Percentiles rank a stretch among this genome's conserved stretches.
These are phyloP conservation scores for Blastobotrys capitulatus DNA, from an alignment of 1,139 yeast genomes.

Conservation along the genomic window DNA sequence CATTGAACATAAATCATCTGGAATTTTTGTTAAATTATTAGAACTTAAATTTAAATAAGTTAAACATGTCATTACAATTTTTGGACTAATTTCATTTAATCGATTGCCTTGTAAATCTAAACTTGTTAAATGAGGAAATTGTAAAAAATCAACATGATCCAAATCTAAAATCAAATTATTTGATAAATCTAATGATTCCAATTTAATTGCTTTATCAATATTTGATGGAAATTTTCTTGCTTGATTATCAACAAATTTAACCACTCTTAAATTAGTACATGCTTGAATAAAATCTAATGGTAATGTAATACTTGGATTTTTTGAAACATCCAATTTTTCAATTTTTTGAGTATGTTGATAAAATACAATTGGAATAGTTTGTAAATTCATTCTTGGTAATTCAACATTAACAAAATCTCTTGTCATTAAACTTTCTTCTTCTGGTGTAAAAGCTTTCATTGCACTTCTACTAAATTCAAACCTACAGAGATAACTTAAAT, in stretches of 20 bases:
- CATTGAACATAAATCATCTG: conserved; percentile 63
- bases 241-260: conserved; percentile 69
- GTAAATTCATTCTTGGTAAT: conserved; percentile 66
- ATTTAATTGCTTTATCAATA: conserved; percentile 59
- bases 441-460: conserved; percentile 60
- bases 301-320: conserved; percentile 78
- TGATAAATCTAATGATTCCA: conserved; percentile 62
- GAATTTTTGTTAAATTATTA: conserved; percentile 65
- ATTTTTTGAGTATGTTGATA: conserved; percentile 80
- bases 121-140: conserved; percentile 25
- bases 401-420: conserved; percentile 72
- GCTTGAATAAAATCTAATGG: conserved; percentile 85
- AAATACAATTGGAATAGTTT: conserved; percentile 78
- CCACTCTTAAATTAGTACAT: conserved; percentile 61
- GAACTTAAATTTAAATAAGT: conserved; percentile 70
- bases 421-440: conserved; percentile 58
- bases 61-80: conserved; percentile 54
- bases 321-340: conserved; percentile 75
- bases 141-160: conserved; percentile 29
- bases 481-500: conserved; percentile 77
- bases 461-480: conserved; percentile 72
- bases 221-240: conserved; percentile 69
- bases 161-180: conserved; percentile 32
- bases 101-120: conserved; percentile 62
- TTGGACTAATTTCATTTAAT: conserved; percentile 56